These are phyloP conservation scores for Colletotrichum cereale DNA, from an alignment of 2,329 filamentous ascomycete species.

Conservation along the genomic window DNA sequence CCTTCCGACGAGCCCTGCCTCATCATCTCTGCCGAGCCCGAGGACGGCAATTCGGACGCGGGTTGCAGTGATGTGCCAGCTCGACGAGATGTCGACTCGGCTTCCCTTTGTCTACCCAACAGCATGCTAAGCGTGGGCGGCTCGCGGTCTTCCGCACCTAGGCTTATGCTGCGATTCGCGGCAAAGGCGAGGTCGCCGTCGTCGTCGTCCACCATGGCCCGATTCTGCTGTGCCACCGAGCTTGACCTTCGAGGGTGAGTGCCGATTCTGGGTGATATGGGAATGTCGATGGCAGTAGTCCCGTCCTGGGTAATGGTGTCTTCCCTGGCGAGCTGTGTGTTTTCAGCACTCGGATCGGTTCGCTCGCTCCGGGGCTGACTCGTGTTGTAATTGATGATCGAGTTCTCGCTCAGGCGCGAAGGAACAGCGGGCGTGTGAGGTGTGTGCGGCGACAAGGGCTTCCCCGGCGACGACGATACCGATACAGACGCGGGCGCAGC, in stretches of 20 bases:
- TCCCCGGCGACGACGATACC: constrained; percentile 88
- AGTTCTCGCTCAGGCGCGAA: constrained; percentile 92
- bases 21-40: constrained; percentile 54
- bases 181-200: constrained; percentile 72
- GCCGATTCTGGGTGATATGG: constrained; percentile 74
- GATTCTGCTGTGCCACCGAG: constrained; percentile 75
- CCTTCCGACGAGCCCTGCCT: constrained; percentile 60
- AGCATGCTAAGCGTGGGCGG: constrained; percentile 75
- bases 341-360: constrained; percentile 44
- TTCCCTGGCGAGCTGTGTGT: constrained; percentile 50
- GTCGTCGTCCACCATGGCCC: constrained; percentile 67
- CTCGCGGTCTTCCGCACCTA: constrained; percentile 74
- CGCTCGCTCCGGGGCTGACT: constrained; percentile 47
- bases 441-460: constrained; percentile 89
- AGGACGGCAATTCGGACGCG: constrained; percentile 56
- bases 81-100: constrained; percentile 44
- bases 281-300: constrained; percentile 79
- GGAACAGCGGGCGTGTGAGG: constrained; percentile 95
- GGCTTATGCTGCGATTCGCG: constrained; percentile 74
- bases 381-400: constrained; percentile 76
- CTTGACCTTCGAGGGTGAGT: constrained; percentile 73
- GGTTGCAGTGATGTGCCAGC: constrained; percentile 51
- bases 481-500: constrained; percentile 81
- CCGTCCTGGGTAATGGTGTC: constrained; percentile 61
- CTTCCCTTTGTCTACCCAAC: constrained; percentile 61